phyloP scores from a whole-genome alignment of 768 basidiomycete genomes.

The Aureoboletus auriporus region DNA sequence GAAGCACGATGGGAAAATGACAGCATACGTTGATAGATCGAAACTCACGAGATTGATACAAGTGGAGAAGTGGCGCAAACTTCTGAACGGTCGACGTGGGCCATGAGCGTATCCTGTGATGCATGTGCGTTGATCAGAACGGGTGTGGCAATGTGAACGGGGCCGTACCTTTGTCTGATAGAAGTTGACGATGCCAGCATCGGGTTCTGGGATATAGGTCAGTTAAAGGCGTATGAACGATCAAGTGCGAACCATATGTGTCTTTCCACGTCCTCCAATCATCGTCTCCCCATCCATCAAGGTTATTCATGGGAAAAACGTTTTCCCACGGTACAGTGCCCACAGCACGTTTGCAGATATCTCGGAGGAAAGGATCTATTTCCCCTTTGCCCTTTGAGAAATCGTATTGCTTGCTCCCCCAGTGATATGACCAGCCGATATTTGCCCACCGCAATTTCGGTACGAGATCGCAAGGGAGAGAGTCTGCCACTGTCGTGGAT shows the following conservation, averaged over 20 bases:
- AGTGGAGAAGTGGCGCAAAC: conserved; percentile 89
- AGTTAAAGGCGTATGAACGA: conserved; percentile 5
- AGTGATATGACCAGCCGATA: conserved; percentile 95
- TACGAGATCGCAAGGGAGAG: conserved; percentile 53
- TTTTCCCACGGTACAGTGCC: conserved; percentile 61
- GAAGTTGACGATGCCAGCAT: conserved; percentile 96
- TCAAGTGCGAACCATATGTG: conserved; percentile 61
- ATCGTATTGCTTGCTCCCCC: conserved; percentile 95
- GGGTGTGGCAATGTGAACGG: neutral
- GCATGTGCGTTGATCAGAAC: neutral
- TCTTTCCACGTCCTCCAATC: conserved; percentile 75
- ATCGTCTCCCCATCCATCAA: conserved; percentile 48
- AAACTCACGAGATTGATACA: conserved; percentile 85
- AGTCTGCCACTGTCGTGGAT: conserved; percentile 53
- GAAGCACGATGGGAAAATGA: neutral
- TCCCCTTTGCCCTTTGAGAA: conserved; percentile 66
- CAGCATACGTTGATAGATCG: neutral
- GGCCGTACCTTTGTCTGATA: conserved; percentile 67
- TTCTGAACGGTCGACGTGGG: conserved; percentile 96
- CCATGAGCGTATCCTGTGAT: conserved; percentile 84
- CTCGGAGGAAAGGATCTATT: conserved; percentile 53
- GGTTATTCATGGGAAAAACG: conserved; percentile 44
- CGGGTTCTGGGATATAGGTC: conserved; percentile 58
- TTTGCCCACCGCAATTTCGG: conserved; percentile 91
- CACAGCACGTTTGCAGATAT: conserved; percentile 63